Percentiles rank a stretch among this genome's conserved stretches.
These are phyloP conservation scores for Stachybotrys chartarum DNA, from an alignment of 2,329 filamentous ascomycete genomes.

Conservation along the genomic window DNA sequence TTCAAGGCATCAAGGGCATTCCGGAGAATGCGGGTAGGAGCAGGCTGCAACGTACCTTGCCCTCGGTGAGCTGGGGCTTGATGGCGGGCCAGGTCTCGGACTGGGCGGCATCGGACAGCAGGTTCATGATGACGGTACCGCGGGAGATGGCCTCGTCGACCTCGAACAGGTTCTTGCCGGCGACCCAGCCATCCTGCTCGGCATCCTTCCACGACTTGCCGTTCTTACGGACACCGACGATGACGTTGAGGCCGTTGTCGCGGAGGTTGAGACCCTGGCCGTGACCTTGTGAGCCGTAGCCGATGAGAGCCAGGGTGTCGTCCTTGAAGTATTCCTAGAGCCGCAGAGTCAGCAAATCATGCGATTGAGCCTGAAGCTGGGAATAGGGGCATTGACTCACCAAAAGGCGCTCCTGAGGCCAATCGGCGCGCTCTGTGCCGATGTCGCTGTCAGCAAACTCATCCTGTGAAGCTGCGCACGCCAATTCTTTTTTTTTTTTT, in stretches of 20 bases:
- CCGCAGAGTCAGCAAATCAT: background rate
- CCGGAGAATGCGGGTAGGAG: background rate
- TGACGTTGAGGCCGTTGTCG: constrained; percentile 99
- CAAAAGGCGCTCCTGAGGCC: constrained; percentile 96
- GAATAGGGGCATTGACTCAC: constrained; percentile 47
- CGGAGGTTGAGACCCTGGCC: constrained; percentile 99
- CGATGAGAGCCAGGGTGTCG: constrained; percentile 97
- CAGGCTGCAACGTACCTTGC: constrained; percentile 65
- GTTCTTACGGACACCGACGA: constrained; percentile 97
- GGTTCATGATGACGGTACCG: constrained; percentile 98
- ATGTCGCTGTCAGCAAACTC: constrained; percentile 6
- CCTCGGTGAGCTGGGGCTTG: constrained; percentile 97
- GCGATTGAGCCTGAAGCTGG: background rate
- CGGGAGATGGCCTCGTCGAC: constrained; percentile 91
- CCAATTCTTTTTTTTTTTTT: background rate
- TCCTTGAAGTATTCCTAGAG: constrained; percentile 97
- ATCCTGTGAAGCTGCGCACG: too few species aligned
- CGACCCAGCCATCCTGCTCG: constrained; percentile 92
- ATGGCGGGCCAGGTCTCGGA: constrained; percentile 97
- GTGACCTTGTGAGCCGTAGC: constrained; percentile 96
- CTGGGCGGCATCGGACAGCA: constrained; percentile 95
- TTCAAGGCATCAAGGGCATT: background rate
- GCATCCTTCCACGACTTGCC: constrained; percentile 98
- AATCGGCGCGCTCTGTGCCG: constrained; percentile 82
- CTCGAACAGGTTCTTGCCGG: constrained; percentile 98